Evolutionary conservation across 805 yeast genomes (phyloP), one percentile per base, ranked within the genome.

Genomic region (Candida quercuum): DNA sequence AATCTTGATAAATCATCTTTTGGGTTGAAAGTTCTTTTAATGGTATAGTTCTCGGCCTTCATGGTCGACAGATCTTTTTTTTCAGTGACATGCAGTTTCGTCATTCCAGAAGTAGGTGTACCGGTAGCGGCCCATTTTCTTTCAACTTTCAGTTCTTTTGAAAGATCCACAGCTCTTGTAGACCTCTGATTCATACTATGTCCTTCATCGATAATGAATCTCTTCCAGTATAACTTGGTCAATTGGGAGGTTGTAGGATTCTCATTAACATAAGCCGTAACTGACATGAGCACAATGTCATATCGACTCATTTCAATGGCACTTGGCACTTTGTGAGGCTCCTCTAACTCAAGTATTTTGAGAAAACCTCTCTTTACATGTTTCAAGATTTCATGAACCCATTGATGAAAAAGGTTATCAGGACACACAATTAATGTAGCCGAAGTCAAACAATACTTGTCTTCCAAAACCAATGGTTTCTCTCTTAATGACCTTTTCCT

Each of bases 91-190:
- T 76, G 73, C 7, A 78, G 51, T 31, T 68, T 69, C 0, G 87
- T 78, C 36, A 81, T 59, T 0, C 89, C 89, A 0, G 83, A 70
- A 0, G 87, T 81, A 5, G 88, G 88, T 0, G 89, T 81, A 22
- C 89, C 88, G 0, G 84, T 76, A 1, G 81, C 85, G 0, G 80
- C 78, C 89, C 89, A 81, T 42, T 74, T 67, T 35, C 86, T 64
- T 49, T 81, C 89, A 8, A 74, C 72, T 33, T 59, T 54, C 32
- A 82, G 50, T 17, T 62, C 58, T 24, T 63, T 64, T 15, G 84
- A 76, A 24, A 76, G 51, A 8, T 57, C 50, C 7, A 74, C 78
- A 0, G 74, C 67, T 35, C 72, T 63, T 0, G 84, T 67, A 2
- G 67, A 54, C 38, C 68, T 69, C 7, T 80, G 67, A 41, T 66